phyloP scores from a whole-genome alignment of 1,139 yeast genomes.

The Kluyveromyces marxianus region DNA sequence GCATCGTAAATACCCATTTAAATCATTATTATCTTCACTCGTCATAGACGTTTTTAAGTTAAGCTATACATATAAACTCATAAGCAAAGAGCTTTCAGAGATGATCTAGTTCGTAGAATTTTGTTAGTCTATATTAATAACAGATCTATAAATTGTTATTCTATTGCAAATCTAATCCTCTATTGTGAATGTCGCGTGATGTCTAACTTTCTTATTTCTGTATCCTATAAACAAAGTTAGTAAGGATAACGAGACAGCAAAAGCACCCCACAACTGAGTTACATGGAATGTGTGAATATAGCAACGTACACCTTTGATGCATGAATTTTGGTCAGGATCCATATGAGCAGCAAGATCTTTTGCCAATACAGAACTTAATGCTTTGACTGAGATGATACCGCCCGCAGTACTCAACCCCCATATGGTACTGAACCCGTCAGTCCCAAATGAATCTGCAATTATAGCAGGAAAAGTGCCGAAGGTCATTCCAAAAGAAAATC shows the following conservation, averaged over 20 bases:
- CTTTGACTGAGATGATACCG: slow-evolving; percentile 33
- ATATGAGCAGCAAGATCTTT: slow-evolving; percentile 33
- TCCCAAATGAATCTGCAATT: slow-evolving; percentile 69
- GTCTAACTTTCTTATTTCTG: not conserved
- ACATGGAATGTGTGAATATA: slow-evolving; percentile 24
- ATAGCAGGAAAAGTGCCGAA: slow-evolving; percentile 80
- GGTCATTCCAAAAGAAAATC: slow-evolving; percentile 71
- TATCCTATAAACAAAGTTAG: slow-evolving; percentile 10
- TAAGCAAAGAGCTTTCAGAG: too few relatives aligned
- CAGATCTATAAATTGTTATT: not conserved
- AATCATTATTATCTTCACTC: not conserved
- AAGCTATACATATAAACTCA: too few relatives aligned
- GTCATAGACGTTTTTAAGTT: too few relatives aligned
- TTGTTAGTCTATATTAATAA: not conserved
- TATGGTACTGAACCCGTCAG: slow-evolving; percentile 62
- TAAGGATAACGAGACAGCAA: slow-evolving; percentile 12
- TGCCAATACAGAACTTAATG: slow-evolving; percentile 37
- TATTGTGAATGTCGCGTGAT: slow-evolving; percentile 5
- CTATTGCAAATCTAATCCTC: slow-evolving; percentile 1
- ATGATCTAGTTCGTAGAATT: not conserved
- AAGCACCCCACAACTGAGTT: slow-evolving; percentile 12
- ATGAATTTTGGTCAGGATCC: slow-evolving; percentile 13
- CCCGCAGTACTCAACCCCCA: slow-evolving; percentile 74
- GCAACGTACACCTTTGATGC: slow-evolving; percentile 23
- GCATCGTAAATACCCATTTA: not conserved